Percentiles rank a stretch among this genome's conserved stretches.
Conservation (phyloP, 768 basidiomycete genomes). For the Gymnopilus junonius region DNA sequence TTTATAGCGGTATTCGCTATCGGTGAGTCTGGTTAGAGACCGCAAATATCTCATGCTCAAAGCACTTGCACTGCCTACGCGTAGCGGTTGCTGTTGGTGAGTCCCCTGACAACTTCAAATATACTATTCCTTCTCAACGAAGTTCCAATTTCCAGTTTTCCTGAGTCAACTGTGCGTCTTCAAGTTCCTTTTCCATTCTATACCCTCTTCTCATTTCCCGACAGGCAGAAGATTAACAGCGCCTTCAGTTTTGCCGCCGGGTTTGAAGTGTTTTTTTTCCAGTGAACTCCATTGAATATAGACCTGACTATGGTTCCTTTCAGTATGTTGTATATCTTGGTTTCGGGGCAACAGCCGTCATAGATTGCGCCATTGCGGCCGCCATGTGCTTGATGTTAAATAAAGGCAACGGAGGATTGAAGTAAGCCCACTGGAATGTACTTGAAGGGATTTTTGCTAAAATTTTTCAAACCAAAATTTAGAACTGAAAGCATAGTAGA, state of each 20-base stretch:
- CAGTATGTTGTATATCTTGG: slow-evolving; percentile 37
- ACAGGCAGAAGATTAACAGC: slow-evolving; percentile 20
- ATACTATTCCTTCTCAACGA: neutral
- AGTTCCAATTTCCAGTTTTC: slow-evolving; percentile 18
- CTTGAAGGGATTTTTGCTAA: neutral
- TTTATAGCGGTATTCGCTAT: slow-evolving; percentile 25
- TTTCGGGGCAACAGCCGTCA: slow-evolving; percentile 31
- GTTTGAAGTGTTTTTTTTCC: slow-evolving; percentile 21
- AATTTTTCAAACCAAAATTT: neutral
- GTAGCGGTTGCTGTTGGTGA: slow-evolving; percentile 25
- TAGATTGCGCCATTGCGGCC: slow-evolving; percentile 34
- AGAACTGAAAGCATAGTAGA: slow-evolving; percentile 32
- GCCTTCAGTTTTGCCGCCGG: slow-evolving; percentile 21
- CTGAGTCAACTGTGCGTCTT: slow-evolving; percentile 26
- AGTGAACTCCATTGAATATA: neutral
- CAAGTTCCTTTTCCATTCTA: neutral
- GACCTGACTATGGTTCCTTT: neutral
- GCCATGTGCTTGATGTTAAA: slow-evolving; percentile 36
- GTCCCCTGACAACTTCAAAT: slow-evolving; percentile 5
- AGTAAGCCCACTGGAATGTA: slow-evolving; percentile 11
- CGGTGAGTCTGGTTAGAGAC: slow-evolving; percentile 13
- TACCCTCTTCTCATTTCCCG: neutral
- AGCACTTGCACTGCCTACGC: neutral
- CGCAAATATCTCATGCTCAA: neutral
- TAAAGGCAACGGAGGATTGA: slow-evolving; percentile 29